phyloP scores from a whole-genome alignment of 805 yeast genomes.

The Komagataella pastoris region DNA sequence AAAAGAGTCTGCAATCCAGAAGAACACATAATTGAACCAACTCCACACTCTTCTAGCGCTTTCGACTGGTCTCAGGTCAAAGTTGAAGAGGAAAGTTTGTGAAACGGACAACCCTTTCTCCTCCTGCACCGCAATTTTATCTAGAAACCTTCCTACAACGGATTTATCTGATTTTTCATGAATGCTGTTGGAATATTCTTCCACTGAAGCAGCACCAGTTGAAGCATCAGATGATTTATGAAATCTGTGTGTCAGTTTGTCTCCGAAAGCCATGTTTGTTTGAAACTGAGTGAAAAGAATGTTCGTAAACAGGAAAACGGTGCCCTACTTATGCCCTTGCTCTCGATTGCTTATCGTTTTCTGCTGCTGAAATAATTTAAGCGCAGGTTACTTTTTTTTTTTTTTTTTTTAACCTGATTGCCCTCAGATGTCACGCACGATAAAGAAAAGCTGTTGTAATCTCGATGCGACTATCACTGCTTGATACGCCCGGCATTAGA shows the following conservation, averaged over 20 bases:
- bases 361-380: not conserved
- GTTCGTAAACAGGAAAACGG: not conserved
- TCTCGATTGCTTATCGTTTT: not conserved
- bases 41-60: conserved; percentile 66
- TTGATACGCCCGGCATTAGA: not conserved
- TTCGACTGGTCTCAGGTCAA: conserved; percentile 73
- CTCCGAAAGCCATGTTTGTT: not conserved
- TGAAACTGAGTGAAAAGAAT: not conserved
- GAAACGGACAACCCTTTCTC: conserved; percentile 25
- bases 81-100: conserved; percentile 58
- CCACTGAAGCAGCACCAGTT: not conserved
- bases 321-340: not conserved
- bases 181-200: not conserved
- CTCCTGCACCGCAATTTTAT: not conserved
- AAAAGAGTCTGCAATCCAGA: conserved; percentile 86
- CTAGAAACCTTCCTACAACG: not conserved
- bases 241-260: not conserved
- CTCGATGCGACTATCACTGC: not conserved
- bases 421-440: not conserved
- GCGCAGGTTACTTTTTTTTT: not conserved
- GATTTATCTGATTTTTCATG: not conserved
- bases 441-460: not conserved
- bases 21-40: conserved; percentile 68
- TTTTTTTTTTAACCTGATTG: not conserved
- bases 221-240: not conserved